These are phyloP conservation scores for Parsonsia alboflavescens DNA, from an alignment of 257 asterid species.

Conservation along the genomic window DNA sequence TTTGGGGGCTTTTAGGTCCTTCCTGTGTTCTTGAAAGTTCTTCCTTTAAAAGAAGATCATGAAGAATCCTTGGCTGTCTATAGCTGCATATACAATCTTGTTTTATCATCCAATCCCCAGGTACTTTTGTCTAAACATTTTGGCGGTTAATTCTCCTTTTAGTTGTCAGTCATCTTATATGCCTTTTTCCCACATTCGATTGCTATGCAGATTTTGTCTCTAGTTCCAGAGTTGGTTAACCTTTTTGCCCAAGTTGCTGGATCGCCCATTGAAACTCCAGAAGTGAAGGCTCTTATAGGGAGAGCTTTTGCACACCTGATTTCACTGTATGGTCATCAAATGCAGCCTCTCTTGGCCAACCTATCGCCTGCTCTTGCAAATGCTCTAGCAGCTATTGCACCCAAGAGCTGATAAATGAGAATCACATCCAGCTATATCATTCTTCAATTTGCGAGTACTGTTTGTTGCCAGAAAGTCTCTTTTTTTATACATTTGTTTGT, in stretches of 20 bases:
- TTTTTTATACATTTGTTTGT: background rate
- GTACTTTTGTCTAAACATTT: slow-evolving; percentile 29
- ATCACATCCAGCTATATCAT: background rate
- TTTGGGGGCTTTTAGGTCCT: slow-evolving; percentile 52
- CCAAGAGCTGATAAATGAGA: slow-evolving; percentile 51
- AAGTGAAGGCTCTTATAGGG: slow-evolving; percentile 73
- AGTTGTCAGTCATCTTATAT: background rate
- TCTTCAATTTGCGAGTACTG: background rate
- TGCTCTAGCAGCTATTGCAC: slow-evolving; percentile 82
- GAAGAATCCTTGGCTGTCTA: slow-evolving; percentile 86
- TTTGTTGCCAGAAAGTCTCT: background rate
- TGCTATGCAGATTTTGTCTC: slow-evolving; percentile 58
- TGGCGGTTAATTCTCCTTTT: slow-evolving; percentile 2
- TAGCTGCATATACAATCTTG: slow-evolving; percentile 80
- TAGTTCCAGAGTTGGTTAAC: slow-evolving; percentile 78
- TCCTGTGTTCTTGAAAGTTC: slow-evolving; percentile 84
- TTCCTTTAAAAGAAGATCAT: slow-evolving; percentile 89
- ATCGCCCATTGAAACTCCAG: slow-evolving; percentile 81
- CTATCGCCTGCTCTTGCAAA: slow-evolving; percentile 81
- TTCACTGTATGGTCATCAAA: slow-evolving; percentile 78
- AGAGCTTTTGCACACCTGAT: slow-evolving; percentile 88
- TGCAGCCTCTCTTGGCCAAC: slow-evolving; percentile 84
- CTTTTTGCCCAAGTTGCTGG: slow-evolving; percentile 82
- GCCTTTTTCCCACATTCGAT: slow-evolving; percentile 3
- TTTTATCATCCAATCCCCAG: slow-evolving; percentile 84